Base-by-base conservation (phyloP, 176 grass and related monocot genomes). In the Aegilops sharonensis region DNA sequence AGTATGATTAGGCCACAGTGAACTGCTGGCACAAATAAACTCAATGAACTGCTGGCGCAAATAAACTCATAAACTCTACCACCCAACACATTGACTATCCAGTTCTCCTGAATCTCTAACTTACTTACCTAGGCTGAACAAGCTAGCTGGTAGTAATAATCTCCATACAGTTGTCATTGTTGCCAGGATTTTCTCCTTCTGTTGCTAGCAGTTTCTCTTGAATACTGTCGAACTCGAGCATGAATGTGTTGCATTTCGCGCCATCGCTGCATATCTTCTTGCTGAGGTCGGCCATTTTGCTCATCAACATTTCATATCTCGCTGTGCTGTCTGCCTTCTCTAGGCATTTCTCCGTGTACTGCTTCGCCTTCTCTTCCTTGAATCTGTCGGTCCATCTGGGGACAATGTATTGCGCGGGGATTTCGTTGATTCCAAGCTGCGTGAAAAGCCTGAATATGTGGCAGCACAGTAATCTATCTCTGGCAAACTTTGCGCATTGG, bases 371-470 rank as follows among this genome's bases (percentile, higher is more conserved):
- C 9, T 78, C 52, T 21, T 61, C 52, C 35, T 48, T 78, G 52
- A 59, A 78, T 18, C 34, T 47, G 54, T 54, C 75, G 8, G 66
- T 76, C 88, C 88, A 89, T 74, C 82, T 81, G n/a, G 84, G 79
- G 8, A 89, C 20, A 36, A 81, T 61, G 29, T 85, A 89, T 9
- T 68, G 64, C 9, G 2, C 8, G 21, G 88, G 67, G 17, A 89
- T 36, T 64, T 31, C 21, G 50, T 24, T 59, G 8, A 89, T 79
- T 39, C 77, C 59, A 52, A 79, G 50, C 21, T 79, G 48, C 17
- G 72, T 61, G 64, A 89, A 76, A 50, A 85, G 52, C 66, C 72
- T 89, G 10, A 89, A 71, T 47, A 78, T 50, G 73, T 89, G 88
- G 20, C 59, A 54, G 35, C 77, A 89, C 30, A 85, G 23, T 30